Percentiles rank a stretch among this genome's conserved stretches.
phyloP scores from a whole-genome alignment of 2,329 filamentous ascomycete species.

The Colletotrichum karsti region DNA sequence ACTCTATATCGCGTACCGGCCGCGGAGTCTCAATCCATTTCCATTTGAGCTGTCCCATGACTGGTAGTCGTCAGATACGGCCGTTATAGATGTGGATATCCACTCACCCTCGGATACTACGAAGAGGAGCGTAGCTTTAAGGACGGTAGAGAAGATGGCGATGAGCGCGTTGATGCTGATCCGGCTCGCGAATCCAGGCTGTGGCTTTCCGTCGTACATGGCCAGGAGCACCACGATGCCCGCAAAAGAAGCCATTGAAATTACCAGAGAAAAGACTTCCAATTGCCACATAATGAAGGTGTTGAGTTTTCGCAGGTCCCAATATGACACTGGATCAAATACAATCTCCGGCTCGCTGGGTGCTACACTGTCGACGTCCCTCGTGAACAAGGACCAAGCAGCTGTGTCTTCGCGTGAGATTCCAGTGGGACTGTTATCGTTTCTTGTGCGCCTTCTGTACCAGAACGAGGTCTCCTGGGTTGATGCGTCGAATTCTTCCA shows the following conservation, averaged over 20 bases:
- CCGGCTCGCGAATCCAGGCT: neutral
- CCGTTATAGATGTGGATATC: no score
- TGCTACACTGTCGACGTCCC: neutral
- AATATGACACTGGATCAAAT: neutral
- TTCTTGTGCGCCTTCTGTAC: neutral
- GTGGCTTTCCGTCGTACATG: neutral
- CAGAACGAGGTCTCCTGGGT: neutral
- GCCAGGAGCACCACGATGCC: neutral
- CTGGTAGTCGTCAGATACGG: neutral
- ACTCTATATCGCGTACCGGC: neutral
- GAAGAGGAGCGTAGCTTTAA: neutral
- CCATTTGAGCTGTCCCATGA: neutral
- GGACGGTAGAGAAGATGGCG: neutral
- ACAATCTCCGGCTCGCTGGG: neutral
- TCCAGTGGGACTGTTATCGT: neutral
- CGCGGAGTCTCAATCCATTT: neutral
- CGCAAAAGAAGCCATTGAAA: neutral
- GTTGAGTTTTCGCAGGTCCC: neutral
- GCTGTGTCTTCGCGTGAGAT: neutral
- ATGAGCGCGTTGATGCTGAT: neutral
- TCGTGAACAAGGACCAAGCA: neutral
- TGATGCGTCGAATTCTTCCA: neutral
- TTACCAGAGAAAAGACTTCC: neutral
- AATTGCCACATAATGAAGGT: neutral
- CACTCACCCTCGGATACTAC: neutral